Evolutionary conservation across 2,329 filamentous ascomycete species (phyloP), one percentile per base, ranked within the genome.

Genomic region (Microdochium nivale): DNA sequence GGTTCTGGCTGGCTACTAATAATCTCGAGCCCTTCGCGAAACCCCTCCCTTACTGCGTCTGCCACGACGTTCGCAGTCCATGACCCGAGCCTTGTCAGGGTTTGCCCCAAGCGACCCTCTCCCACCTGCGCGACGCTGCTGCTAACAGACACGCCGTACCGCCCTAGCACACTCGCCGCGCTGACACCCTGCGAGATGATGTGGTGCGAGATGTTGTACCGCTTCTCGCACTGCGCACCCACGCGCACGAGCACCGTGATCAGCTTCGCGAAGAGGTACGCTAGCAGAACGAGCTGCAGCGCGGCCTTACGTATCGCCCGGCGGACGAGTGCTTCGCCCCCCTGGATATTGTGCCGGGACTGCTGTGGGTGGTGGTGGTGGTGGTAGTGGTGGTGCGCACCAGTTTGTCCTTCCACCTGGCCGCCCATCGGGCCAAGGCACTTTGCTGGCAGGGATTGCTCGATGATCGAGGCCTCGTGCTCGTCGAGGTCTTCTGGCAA

Each of bases 41-140:
- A 70, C 5, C 86, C 84, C 58, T 88, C 83, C 58, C 82, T 81
- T 43, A 89, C 70, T 0, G 86, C 87, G 14, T 81, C 83, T 2
- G 81, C 76, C 49, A 89, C 69, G 21, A 82, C 79, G 55, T 84
- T 76, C 1, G 86, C 65, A 59, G 81, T 77, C 80, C 84, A 89
- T 2, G 76, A 63, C 2, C 77, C 74, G 10, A 79, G 61, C 30
- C 80, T 77, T 19, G 77, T 73, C 23, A 87, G 62, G 2, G 73
- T 70, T 54, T 81, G 74, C 0, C 83, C 83, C n/a, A 87, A 68
- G 54, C 75, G 79, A 0, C 85, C 85, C 53, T 87, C 80, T 23
- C 84, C 79, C 67, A 87, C 75, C 46, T 75, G 76, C 53, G 75
- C 76, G 3, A 88, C 69, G 0, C 77, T 73, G 10, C 76, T 74